phyloP scores from a whole-genome alignment of 768 basidiomycete species.

The Leccinum longicurvipes region DNA sequence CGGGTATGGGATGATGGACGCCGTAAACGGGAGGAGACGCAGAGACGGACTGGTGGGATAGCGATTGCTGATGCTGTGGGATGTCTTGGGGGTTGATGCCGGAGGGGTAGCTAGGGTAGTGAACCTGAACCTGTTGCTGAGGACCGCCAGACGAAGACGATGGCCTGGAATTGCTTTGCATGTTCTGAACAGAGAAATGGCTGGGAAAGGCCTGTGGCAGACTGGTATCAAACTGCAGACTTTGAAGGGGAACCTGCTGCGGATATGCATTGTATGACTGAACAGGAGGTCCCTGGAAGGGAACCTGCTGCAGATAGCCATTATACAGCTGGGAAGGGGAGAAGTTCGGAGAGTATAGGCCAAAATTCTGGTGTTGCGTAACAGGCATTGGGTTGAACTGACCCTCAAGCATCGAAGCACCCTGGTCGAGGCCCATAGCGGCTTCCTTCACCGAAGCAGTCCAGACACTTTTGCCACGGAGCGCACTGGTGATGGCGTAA shows the following conservation, averaged over 20 bases:
- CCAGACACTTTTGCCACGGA: constrained; percentile 25
- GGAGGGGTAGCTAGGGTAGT: constrained; percentile 6
- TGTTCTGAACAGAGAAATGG: not conserved
- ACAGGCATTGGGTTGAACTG: constrained; percentile 5
- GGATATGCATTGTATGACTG: constrained; percentile 1
- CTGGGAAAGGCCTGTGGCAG: not conserved
- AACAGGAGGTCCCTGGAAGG: not conserved
- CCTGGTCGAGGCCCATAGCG: not conserved
- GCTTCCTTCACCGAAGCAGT: constrained; percentile 22
- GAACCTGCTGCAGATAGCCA: not conserved
- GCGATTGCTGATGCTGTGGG: not conserved
- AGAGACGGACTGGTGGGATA: not conserved
- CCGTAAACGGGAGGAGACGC: not conserved
- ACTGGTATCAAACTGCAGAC: not conserved
- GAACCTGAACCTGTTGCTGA: constrained; percentile 1
- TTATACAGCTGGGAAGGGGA: constrained; percentile 6
- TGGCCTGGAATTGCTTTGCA: constrained; percentile 1
- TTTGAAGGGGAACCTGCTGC: constrained; percentile 1
- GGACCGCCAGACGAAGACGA: not conserved
- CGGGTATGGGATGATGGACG: not conserved
- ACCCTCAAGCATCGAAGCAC: constrained; percentile 6
- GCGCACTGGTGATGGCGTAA: constrained; percentile 21
- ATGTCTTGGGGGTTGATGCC: not conserved
- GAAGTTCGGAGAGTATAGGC: not conserved
- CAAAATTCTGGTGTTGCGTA: constrained; percentile 5